Percentiles rank a stretch among this genome's conserved stretches.
These are phyloP conservation scores for Thymus quinquecostatus DNA, from an alignment of 257 asterid genomes.

Conservation along the genomic window DNA sequence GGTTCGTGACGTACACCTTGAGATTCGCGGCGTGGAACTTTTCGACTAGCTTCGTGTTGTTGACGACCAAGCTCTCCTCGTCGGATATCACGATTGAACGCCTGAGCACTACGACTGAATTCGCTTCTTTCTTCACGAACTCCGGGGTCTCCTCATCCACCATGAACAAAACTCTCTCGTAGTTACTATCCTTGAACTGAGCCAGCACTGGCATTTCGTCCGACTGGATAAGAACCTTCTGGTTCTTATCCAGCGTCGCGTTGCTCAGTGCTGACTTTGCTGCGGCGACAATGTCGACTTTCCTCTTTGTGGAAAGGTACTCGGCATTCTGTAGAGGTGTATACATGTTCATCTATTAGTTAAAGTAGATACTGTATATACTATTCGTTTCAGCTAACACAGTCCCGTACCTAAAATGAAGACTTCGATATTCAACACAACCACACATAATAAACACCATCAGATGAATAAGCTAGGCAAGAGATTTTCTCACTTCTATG, in stretches of 20 bases:
- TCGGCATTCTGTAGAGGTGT: conserved; percentile 65
- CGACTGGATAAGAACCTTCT: conserved; percentile 67
- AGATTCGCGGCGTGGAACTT: conserved; percentile 70
- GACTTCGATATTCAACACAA: no score
- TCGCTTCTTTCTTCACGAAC: conserved; percentile 76
- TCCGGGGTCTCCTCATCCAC: background rate
- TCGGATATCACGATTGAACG: conserved; percentile 25
- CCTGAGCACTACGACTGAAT: conserved; percentile 64
- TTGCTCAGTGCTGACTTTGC: conserved; percentile 58
- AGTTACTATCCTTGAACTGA: conserved; percentile 44
- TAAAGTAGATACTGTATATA: no score
- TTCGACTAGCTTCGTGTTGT: conserved; percentile 54
- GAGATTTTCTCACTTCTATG: no score
- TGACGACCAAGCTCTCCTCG: conserved; percentile 39
- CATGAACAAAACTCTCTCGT: conserved; percentile 58
- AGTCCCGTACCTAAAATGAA: no score
- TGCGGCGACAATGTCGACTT: conserved; percentile 57
- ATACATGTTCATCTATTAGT: no score
- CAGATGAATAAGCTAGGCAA: no score
- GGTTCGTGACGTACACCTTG: conserved; percentile 62
- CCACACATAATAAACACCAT: no score
- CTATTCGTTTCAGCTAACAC: no score
- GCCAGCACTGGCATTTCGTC: conserved; percentile 64
- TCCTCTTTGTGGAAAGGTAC: conserved; percentile 52
- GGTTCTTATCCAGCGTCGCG: conserved; percentile 60